Evolutionary conservation across 2,329 filamentous ascomycete genomes (phyloP), one percentile per base, ranked within the genome.

Genomic region (Fusarium duplospermum): DNA sequence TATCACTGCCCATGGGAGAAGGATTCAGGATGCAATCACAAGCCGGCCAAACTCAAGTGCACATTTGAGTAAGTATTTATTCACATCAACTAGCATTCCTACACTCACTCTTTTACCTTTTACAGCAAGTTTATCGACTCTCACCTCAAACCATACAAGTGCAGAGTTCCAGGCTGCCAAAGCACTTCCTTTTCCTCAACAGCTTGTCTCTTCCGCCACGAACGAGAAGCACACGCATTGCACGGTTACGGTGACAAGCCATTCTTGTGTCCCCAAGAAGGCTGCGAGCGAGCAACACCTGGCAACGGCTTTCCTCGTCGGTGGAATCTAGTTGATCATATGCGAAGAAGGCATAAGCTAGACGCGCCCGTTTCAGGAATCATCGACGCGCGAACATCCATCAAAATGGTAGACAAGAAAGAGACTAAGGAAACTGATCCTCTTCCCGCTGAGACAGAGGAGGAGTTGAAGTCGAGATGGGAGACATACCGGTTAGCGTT

Each of bases 31-130:
- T 98, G 95, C 89, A 93, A 90, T 83, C 95, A 98, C 90, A 93
- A 93, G 85, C 91, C 95, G 45, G 96, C 96, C 80, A 96, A 96
- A 86, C 93, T 98, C 78, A 98, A 98, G 90, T 98, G 95, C 91
- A 97, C 97, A 85, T 98, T 98, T 82, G 95, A 98, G 95, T 97
- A 92, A 89, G 94, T 33, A 35, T 5, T 86, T 29, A 22, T 22
- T 16, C 18, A 18, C 36, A 3, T n/a, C 3, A 27, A 24, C 7
- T 38, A 73, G 78, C 80, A 67, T 77, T 70, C 18, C 4, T 18
- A 45, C 3, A 6, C 56, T 59, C 10, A 59, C 35, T 4, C 18
- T 24, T 18, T 8, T 38, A 29, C 31, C 22, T 20, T 20, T 31
- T 64, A 57, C 82, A 98, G 95, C 89, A 98, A 98, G 89, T 97